Evolutionary conservation across 805 yeast species (phyloP), one percentile per base, ranked within the genome.

Genomic region (Yarrowia alimentaria): DNA sequence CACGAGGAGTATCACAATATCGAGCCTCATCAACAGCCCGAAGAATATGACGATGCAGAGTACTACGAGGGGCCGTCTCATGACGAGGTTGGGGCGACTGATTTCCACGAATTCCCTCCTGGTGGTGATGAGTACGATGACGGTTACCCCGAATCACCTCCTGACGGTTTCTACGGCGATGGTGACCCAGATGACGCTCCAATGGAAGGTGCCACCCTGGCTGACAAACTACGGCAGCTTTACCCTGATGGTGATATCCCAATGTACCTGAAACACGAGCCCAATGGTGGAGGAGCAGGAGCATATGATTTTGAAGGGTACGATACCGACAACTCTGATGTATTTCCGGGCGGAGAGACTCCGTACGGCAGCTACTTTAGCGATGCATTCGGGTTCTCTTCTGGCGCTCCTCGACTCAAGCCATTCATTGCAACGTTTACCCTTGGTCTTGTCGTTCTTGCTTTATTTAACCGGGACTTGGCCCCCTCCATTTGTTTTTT

Each of bases 391-490:
- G 47, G 47, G 3, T 28, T 40, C 8, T 28, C 47, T 13, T 40
- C 47, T n/a, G 47, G 28, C 13, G 47, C 47, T 26, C 47, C 47
- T 26, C 47, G 33, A 2, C 19, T 40, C 14, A 40, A 40, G 25
- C 47, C 47, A 10, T 33, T 40, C 19, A 19, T 40, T 28, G 11
- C 47, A 5, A 40, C 47, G 9, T 19, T 40, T 4, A 40, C 47
- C 3, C 33, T 40, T 10, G 47, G 47, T 13, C 26, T 40, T 3
- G 47, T 40, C 13, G 33, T 40, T 5, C 33, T 40, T 10, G 47
- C 47, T 18, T 28, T 40, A 8, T 40, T 40, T 25, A 40, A 40
- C 47, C 47, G 47, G 13, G 47, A 40, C 11, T 33, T 40, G 9
- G 33, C 33, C 11, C 33, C 47, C n/a, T 19, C 25, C 12, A 28